Evolutionary conservation across 2,329 filamentous ascomycete species (phyloP).

Genomic region (Fusarium sp.): DNA sequence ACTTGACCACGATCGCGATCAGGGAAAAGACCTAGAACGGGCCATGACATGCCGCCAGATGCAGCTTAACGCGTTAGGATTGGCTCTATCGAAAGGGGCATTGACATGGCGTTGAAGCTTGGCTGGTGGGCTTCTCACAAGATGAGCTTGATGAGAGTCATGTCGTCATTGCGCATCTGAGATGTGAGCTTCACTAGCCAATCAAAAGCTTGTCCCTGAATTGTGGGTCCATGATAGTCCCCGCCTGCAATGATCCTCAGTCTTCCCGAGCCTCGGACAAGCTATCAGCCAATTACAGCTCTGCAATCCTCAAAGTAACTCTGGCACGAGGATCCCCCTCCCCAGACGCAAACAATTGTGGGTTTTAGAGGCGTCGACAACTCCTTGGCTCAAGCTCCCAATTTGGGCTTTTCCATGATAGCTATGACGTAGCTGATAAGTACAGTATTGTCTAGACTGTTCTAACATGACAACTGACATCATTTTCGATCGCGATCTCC

Average conservation of each 20-base stretch:
- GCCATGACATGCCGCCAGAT: conserved; percentile 22
- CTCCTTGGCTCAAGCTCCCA: conserved; percentile 25
- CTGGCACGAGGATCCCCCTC: conserved; percentile 13
- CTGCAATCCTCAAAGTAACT: neutral
- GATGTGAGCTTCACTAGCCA: conserved; percentile 1
- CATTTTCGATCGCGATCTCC: conserved; percentile 28
- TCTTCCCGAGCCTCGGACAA: conserved; percentile 28
- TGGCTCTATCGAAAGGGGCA: conserved; percentile 28
- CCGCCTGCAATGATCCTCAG: conserved; percentile 37
- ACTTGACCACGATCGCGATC: conserved; percentile 39
- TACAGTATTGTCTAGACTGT: conserved; percentile 6
- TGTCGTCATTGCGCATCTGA: conserved; percentile 41
- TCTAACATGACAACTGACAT: conserved; percentile 28
- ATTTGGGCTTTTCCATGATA: conserved; percentile 16
- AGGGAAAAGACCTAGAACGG: conserved; percentile 23
- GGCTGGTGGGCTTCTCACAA: conserved; percentile 9
- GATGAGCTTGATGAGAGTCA: conserved; percentile 31
- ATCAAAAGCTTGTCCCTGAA: conserved; percentile 24
- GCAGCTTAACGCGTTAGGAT: conserved; percentile 26
- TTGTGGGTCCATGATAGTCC: conserved; percentile 6
- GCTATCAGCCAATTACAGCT: conserved; percentile 21
- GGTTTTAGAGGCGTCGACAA: conserved; percentile 13
- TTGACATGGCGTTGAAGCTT: conserved; percentile 7
- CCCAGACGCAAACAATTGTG: conserved; percentile 29
- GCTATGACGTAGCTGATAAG: conserved; percentile 32